phyloP scores from a whole-genome alignment of 257 asterid genomes.

The Coffea canephora region DNA sequence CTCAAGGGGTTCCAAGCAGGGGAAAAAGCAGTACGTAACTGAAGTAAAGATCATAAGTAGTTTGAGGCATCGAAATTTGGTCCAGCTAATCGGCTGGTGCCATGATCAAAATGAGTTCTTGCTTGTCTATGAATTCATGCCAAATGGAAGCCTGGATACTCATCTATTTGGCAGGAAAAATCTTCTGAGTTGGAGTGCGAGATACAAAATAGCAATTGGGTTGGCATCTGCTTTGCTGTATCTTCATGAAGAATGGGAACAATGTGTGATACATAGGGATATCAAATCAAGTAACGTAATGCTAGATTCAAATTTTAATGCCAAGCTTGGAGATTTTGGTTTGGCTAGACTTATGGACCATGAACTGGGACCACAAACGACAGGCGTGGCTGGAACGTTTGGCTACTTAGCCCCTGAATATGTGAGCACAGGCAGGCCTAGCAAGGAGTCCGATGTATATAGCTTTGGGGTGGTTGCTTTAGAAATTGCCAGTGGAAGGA shows the following conservation, averaged over 20 bases:
- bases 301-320: constrained; percentile 36
- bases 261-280: constrained; percentile 41
- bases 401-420: constrained; percentile 43
- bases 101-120: constrained; percentile 37
- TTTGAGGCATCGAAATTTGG: constrained; percentile 39
- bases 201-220: constrained; percentile 33
- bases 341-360: constrained; percentile 40
- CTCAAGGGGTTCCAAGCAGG: constrained; percentile 36
- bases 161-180: constrained; percentile 31
- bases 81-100: constrained; percentile 42
- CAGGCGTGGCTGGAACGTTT: constrained; percentile 32
- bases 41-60: constrained; percentile 42
- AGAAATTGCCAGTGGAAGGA: constrained; percentile 35
- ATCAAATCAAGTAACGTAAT: constrained; percentile 40
- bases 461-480: constrained; percentile 36
- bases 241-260: constrained; percentile 46
- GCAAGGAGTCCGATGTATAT: constrained; percentile 38
- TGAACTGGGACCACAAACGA: constrained; percentile 33
- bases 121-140: constrained; percentile 43
- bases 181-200: constrained; percentile 27
- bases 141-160: constrained; percentile 33
- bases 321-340: constrained; percentile 42
- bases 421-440: constrained; percentile 32
- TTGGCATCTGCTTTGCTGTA: constrained; percentile 39
- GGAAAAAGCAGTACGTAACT: constrained; percentile 37